Evolutionary conservation across 2,329 filamentous ascomycete species (phyloP).

Genomic region (Fusarium aywerte): DNA sequence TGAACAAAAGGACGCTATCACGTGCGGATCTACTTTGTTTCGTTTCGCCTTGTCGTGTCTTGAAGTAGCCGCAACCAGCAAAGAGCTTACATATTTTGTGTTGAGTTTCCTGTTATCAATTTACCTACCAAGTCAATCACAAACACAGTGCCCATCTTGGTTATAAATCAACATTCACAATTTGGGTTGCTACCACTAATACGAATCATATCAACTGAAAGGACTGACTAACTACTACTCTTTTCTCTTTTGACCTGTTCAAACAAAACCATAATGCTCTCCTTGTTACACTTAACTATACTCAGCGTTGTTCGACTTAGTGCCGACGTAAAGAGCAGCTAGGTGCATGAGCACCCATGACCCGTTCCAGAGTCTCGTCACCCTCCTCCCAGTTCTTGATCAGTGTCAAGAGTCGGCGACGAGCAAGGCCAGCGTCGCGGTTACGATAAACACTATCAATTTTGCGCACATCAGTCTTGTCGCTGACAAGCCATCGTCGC

Average conservation of each 20-base stretch:
- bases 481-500: constrained; percentile 54
- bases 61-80: not conserved
- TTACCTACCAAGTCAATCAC: not conserved
- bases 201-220: not conserved
- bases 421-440: constrained; percentile 52
- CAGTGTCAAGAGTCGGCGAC: constrained; percentile 50
- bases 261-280: not conserved
- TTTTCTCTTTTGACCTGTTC: not conserved
- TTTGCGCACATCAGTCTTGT: constrained; percentile 54
- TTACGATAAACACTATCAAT: constrained; percentile 59
- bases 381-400: constrained; percentile 56
- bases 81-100: not conserved
- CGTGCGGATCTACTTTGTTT: constrained; percentile 17
- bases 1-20: constrained; percentile 31
- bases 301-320: not conserved
- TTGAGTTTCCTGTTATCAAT: not conserved
- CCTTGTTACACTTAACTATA: not conserved
- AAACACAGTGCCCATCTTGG: not conserved
- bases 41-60: not conserved
- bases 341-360: constrained; percentile 49
- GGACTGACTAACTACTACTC: not conserved
- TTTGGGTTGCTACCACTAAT: not conserved
- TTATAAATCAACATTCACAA: not conserved
- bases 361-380: constrained; percentile 52
- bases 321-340: constrained; percentile 43